Conservation (phyloP, 1,284 basidiomycete species). For the Phellopilus nigrolimitatus region DNA sequence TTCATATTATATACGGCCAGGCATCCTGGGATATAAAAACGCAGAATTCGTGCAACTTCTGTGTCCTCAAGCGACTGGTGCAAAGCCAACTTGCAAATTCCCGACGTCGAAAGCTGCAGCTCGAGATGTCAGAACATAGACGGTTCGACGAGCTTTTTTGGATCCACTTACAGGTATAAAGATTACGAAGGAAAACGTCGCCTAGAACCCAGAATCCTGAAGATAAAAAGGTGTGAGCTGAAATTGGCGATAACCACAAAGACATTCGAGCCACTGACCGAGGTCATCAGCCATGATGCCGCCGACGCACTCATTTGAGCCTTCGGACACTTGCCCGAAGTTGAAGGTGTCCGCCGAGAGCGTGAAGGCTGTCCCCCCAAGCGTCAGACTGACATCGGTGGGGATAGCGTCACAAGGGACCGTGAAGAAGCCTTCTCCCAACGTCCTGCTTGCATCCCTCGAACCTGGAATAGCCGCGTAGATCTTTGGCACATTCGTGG, state of each 20-base stretch:
- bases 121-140: neutral
- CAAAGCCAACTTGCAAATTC: slow-evolving; percentile 8
- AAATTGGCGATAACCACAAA: too few relatives aligned
- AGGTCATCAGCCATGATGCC: slow-evolving; percentile 19
- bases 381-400: slow-evolving; percentile 18
- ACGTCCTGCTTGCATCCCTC: slow-evolving; percentile 13
- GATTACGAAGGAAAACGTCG: slow-evolving; percentile 24
- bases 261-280: too few relatives aligned
- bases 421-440: slow-evolving; percentile 24
- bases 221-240: neutral
- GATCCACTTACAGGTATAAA: slow-evolving; percentile 21
- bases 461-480: slow-evolving; percentile 43
- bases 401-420: slow-evolving; percentile 21
- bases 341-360: slow-evolving; percentile 21
- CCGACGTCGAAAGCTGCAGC: slow-evolving; percentile 22
- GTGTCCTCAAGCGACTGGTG: slow-evolving; percentile 1
- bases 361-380: slow-evolving; percentile 22
- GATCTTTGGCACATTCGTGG: slow-evolving; percentile 38
- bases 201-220: slow-evolving; percentile 22
- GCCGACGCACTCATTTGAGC: slow-evolving; percentile 23
- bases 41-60: neutral
- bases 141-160: neutral
- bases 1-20: neutral
- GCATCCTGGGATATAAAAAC: neutral
- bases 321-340: slow-evolving; percentile 23